Conservation (phyloP, 2,329 filamentous ascomycete genomes). For the Fusarium armeniacum region DNA sequence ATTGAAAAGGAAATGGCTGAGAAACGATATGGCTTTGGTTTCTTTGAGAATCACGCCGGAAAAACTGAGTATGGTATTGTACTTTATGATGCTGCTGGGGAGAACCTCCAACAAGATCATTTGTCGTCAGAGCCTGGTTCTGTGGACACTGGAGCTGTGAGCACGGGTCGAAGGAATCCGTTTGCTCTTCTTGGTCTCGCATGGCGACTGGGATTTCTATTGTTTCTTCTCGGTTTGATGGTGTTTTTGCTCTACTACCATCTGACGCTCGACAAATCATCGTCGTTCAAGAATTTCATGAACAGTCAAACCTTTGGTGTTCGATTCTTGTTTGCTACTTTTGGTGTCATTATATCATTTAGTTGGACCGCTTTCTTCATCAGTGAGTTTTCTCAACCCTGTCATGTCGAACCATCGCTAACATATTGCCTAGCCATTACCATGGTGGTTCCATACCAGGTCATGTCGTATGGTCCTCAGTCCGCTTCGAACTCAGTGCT, state of each 20-base stretch:
- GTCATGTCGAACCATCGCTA: neutral
- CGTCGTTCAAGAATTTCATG: slow-evolving; percentile 57
- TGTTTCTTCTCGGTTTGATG: slow-evolving; percentile 55
- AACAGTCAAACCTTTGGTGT: slow-evolving; percentile 60
- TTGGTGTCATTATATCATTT: slow-evolving; percentile 60
- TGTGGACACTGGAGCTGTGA: slow-evolving; percentile 22
- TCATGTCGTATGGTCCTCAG: slow-evolving; percentile 56
- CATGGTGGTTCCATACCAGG: slow-evolving; percentile 60
- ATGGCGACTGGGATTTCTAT: slow-evolving; percentile 55
- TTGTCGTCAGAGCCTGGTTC: slow-evolving; percentile 39
- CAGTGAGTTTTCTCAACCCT: slow-evolving; percentile 28
- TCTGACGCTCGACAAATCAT: slow-evolving; percentile 50
- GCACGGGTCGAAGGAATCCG: slow-evolving; percentile 43
- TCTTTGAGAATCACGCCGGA: slow-evolving; percentile 41
- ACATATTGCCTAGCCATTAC: slow-evolving; percentile 57
- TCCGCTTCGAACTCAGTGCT: slow-evolving; percentile 57
- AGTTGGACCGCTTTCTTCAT: slow-evolving; percentile 60
- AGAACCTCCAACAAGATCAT: slow-evolving; percentile 24
- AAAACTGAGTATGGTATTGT: slow-evolving; percentile 48
- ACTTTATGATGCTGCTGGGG: slow-evolving; percentile 41
- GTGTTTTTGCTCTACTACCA: slow-evolving; percentile 59
- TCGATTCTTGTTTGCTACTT: slow-evolving; percentile 59
- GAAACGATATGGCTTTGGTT: slow-evolving; percentile 48
- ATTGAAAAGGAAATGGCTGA: slow-evolving; percentile 48
- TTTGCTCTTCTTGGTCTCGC: slow-evolving; percentile 56